These are phyloP conservation scores for Aspergillus bombycis DNA, from an alignment of 2,329 filamentous ascomycete genomes.

Conservation along the genomic window DNA sequence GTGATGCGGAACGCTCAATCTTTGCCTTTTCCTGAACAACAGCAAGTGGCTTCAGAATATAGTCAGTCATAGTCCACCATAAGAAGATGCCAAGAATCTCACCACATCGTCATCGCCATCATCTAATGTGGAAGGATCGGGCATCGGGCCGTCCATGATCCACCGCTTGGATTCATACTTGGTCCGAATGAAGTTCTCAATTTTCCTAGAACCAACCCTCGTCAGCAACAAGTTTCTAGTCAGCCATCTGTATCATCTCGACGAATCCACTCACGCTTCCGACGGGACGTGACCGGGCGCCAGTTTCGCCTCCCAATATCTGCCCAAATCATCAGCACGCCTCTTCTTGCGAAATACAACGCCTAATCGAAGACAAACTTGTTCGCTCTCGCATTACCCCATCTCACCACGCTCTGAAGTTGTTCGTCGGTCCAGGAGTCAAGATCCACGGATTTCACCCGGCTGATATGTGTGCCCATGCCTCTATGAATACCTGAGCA, in stretches of 20 bases:
- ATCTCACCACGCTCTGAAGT: constrained; percentile 87
- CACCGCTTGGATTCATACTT: constrained; percentile 99
- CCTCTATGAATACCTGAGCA: constrained; percentile 98
- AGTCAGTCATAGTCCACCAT: constrained; percentile 5
- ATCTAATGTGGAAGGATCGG: constrained; percentile 86
- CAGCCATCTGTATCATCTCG: not conserved
- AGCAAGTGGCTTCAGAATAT: constrained; percentile 58
- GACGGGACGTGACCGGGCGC: constrained; percentile 89
- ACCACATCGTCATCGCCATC: constrained; percentile 83
- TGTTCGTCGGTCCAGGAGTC: constrained; percentile 99
- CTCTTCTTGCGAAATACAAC: not conserved
- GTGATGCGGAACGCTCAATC: constrained; percentile 62
- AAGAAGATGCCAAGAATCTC: constrained; percentile 31
- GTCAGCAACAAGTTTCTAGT: constrained; percentile 15
- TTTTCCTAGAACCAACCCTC: constrained; percentile 63
- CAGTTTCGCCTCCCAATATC: constrained; percentile 93
- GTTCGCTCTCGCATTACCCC: constrained; percentile 95
- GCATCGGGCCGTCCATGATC: constrained; percentile 97
- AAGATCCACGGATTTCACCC: constrained; percentile 96
- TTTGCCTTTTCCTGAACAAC: constrained; percentile 73
- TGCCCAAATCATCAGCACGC: constrained; percentile 30
- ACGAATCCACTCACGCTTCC: constrained; percentile 63
- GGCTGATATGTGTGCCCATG: constrained; percentile 98
- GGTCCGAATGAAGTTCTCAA: constrained; percentile 98
- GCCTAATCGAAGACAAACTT: constrained; percentile 59